phyloP scores from a whole-genome alignment of 2,329 filamentous ascomycete genomes.

The Exophiala dermatitidis region DNA sequence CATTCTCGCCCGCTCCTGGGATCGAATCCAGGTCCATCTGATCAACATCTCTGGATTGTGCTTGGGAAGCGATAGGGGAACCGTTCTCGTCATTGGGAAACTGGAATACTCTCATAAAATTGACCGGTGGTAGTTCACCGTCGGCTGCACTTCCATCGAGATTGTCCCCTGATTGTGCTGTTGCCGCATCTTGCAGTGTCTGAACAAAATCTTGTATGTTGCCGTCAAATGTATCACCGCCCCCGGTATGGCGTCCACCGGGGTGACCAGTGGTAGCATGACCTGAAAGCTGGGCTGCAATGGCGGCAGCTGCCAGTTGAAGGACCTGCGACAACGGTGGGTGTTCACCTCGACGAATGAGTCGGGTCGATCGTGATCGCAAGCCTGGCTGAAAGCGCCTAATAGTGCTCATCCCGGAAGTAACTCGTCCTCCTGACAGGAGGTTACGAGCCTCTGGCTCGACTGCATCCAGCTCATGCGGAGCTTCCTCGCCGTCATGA shows the following conservation, averaged over 20 bases:
- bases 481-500: constrained; percentile 36
- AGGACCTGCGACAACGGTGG: constrained; percentile 56
- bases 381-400: constrained; percentile 39
- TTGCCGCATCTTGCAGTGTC: constrained; percentile 56
- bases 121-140: constrained; percentile 50
- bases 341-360: constrained; percentile 52
- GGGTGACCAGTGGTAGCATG: constrained; percentile 49
- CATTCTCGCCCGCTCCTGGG: constrained; percentile 40
- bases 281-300: constrained; percentile 59
- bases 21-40: constrained; percentile 37
- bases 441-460: constrained; percentile 34
- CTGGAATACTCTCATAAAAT: constrained; percentile 62
- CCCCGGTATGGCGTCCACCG: constrained; percentile 46
- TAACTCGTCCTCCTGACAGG: constrained; percentile 29
- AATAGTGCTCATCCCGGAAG: constrained; percentile 31
- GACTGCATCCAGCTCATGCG: constrained; percentile 38
- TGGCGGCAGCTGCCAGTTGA: constrained; percentile 57
- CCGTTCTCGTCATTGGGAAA: constrained; percentile 50
- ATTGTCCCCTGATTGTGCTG: constrained; percentile 45
- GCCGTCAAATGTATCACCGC: constrained; percentile 52
- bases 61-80: constrained; percentile 25
- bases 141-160: constrained; percentile 34
- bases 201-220: constrained; percentile 58
- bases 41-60: constrained; percentile 29
- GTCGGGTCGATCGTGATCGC: constrained; percentile 48